Percentiles rank a stretch among this genome's conserved stretches.
Evolutionary conservation across 2,329 filamentous ascomycete species (phyloP).

Genomic region (Colletotrichum truncatum): DNA sequence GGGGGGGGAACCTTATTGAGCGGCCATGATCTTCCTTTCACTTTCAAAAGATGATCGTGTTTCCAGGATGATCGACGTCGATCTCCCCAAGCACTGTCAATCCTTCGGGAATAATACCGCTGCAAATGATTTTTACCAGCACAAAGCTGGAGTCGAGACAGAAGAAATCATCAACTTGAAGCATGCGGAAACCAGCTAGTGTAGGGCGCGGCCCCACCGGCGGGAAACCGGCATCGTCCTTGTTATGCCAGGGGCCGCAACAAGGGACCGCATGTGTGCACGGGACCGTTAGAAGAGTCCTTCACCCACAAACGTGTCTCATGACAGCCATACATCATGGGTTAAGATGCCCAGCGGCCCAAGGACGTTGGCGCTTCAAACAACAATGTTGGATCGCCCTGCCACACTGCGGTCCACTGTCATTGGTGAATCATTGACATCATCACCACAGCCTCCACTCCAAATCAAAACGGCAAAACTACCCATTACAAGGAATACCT

Average conservation of each 20-base stretch:
- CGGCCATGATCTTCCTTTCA: not conserved
- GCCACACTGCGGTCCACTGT: not conserved
- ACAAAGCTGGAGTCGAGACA: slow-evolving; percentile 9
- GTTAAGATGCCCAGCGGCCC: not conserved
- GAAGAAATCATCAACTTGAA: not conserved
- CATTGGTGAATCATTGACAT: no score
- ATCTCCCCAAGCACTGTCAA: not conserved
- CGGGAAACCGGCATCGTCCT: not conserved
- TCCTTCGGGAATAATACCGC: not conserved
- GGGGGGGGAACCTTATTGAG: no score
- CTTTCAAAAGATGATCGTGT: not conserved
- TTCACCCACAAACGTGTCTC: not conserved
- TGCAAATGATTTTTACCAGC: not conserved
- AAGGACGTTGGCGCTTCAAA: not conserved
- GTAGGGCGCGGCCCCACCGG: not conserved
- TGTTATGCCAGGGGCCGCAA: not conserved
- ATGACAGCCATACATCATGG: not conserved
- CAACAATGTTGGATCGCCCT: not conserved
- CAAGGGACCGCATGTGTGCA: not conserved
- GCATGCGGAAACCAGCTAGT: not conserved
- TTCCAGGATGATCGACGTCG: not conserved
- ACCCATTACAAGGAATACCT: not conserved
- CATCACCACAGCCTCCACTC: not conserved
- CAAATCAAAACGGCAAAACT: not conserved
- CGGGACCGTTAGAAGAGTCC: not conserved